Evolutionary conservation across 495 filamentous ascomycete genomes (phyloP), one percentile per base, ranked within the genome.

Genomic region (Penicillium canariense): DNA sequence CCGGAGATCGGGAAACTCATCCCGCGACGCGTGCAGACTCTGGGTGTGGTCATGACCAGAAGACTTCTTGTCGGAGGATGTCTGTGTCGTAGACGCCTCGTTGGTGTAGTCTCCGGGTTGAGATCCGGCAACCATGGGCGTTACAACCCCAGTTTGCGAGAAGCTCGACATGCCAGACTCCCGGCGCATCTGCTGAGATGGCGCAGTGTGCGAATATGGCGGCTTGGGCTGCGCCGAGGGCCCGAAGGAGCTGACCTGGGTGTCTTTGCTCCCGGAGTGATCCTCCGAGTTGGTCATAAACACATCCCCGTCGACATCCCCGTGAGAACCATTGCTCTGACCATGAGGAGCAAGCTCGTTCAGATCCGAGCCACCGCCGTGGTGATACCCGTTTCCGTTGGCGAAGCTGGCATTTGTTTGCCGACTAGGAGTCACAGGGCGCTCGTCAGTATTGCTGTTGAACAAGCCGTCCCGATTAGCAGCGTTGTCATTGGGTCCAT

Each of bases 71-170:
- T 87, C 83, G 4, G 87, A 90, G 35, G 87, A 88, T n/a, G 89
- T 91, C 50, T 80, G 80, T 15, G 83, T 86, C 0, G 90, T 94
- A 7, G 91, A 96, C 4, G 91, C 91, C 60, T 91, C 87, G 60
- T 96, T 96, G 25, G 81, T 70, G 55, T 93, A 84, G 39, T 89
- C 87, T 3, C 78, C 83, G 4, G 88, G 83, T 46, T 91, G 86
- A 28, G 91, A 87, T 12, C 87, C 88, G 8, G 83, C 82, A 9
- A 87, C 84, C 66, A 96, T 79, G 20, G 87, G 81, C 4, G 89
- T 91, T 45, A 91, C 77, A 0, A 81, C 84, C 7, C 86, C 88
- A 35, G 79, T 77, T 68, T 96, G 91, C 4, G 89, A 85, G 28
- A 81, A 68, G 59, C 71, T 76, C 4, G 71, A 77, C 25, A 78